phyloP scores from a whole-genome alignment of 352 stramenopile species.

The Aphanomyces stellatus region DNA sequence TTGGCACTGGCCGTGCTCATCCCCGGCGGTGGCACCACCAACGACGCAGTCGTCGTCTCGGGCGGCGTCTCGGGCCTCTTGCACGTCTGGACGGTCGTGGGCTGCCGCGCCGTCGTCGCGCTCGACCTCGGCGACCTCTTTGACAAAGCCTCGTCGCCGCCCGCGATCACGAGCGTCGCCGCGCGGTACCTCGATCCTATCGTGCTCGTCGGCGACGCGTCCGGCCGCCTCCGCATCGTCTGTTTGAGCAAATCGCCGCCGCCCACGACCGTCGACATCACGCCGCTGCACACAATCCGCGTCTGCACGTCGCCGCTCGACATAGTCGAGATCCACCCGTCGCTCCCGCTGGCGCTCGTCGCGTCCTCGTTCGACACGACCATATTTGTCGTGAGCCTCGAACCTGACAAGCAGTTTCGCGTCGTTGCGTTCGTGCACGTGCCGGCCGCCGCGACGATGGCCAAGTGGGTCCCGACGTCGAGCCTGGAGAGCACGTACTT shows the following conservation, averaged over 20 bases:
- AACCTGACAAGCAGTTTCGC: conserved; percentile 59
- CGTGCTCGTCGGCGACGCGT: conserved; percentile 50
- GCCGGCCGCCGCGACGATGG: not conserved
- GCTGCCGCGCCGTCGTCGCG: conserved; percentile 35
- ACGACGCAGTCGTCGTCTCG: conserved; percentile 37
- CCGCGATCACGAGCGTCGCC: conserved; percentile 39
- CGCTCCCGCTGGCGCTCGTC: conserved; percentile 40
- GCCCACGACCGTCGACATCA: conserved; percentile 36
- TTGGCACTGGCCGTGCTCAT: conserved; percentile 43
- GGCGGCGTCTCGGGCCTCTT: conserved; percentile 40
- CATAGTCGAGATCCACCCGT: conserved; percentile 47
- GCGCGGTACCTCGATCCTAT: conserved; percentile 43
- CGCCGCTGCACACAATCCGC: conserved; percentile 55
- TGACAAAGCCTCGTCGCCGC: conserved; percentile 12
- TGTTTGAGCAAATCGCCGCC: conserved; percentile 39
- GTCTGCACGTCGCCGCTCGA: conserved; percentile 36
- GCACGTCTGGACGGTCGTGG: conserved; percentile 43
- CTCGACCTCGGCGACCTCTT: conserved; percentile 37
- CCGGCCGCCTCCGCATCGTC: conserved; percentile 43
- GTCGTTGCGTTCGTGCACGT: conserved; percentile 31
- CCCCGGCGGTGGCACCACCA: conserved; percentile 39
- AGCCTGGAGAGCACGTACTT: conserved; percentile 8
- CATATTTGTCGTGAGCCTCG: conserved; percentile 55
- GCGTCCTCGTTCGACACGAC: conserved; percentile 36
- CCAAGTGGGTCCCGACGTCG: conserved; percentile 7